Evolutionary conservation across 2,329 filamentous ascomycete genomes (phyloP).

Genomic region (Lachnum nothofagi): DNA sequence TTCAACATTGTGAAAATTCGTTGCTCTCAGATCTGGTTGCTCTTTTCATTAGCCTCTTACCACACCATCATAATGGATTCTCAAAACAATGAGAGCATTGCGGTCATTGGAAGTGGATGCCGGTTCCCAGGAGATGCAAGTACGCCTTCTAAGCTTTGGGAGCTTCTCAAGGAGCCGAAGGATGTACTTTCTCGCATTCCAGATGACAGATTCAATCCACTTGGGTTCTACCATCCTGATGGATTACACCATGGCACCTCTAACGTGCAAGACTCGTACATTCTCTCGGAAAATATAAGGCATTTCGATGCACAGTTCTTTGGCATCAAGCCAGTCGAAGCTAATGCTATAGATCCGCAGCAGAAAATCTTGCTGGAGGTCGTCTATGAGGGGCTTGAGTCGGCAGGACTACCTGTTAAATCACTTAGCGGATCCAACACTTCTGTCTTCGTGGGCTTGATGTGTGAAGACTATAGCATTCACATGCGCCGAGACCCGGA

Average conservation of each 20-base stretch:
- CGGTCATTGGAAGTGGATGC: constrained; percentile 36
- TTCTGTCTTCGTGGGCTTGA: constrained; percentile 33
- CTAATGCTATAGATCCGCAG: constrained; percentile 24
- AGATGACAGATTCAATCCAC: constrained; percentile 40
- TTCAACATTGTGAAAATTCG: too few relatives aligned
- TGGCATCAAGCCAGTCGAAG: constrained; percentile 25
- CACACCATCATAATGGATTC: not conserved
- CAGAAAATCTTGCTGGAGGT: constrained; percentile 23
- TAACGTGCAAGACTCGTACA: not conserved
- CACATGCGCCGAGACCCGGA: constrained; percentile 35
- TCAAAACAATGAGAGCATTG: constrained; percentile 16
- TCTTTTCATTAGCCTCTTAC: too few relatives aligned
- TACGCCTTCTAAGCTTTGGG: constrained; percentile 43
- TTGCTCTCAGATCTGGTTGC: too few relatives aligned
- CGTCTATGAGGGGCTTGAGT: constrained; percentile 28
- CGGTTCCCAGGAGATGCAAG: constrained; percentile 37
- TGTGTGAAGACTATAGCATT: constrained; percentile 22
- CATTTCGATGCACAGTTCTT: constrained; percentile 37
- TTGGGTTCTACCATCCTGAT: constrained; percentile 48
- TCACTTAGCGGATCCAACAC: constrained; percentile 16
- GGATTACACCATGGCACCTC: not conserved
- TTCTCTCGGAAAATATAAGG: not conserved
- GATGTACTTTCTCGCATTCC: constrained; percentile 42
- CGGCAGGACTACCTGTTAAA: constrained; percentile 19
- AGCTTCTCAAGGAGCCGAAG: constrained; percentile 39